Evolutionary conservation across 768 basidiomycete species (phyloP).

Genomic region (Mycena pura): DNA sequence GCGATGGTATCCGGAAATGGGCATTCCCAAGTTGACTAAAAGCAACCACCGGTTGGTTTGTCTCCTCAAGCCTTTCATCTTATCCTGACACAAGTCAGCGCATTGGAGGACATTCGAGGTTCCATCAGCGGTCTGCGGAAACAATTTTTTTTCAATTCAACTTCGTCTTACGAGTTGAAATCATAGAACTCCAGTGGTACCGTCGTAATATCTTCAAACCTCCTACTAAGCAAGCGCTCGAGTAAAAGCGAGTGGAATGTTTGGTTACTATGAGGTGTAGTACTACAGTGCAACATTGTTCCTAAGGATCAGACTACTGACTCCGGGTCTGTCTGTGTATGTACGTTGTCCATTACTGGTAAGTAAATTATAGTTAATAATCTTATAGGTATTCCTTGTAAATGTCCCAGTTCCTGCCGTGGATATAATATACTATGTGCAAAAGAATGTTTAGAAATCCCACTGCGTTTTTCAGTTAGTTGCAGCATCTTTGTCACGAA

Average conservation of each 20-base stretch:
- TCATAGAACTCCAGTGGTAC: constrained; percentile 80
- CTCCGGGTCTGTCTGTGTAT: no score
- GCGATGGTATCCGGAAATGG: constrained; percentile 67
- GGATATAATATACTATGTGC: no score
- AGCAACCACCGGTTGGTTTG: constrained; percentile 63
- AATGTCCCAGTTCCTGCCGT: no score
- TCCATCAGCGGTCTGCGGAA: constrained; percentile 68
- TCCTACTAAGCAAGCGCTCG: constrained; percentile 31
- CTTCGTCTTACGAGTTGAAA: not conserved
- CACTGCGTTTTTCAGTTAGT: constrained; percentile 55
- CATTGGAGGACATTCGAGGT: constrained; percentile 79
- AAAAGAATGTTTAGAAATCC: constrained; percentile 58
- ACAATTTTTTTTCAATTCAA: not conserved
- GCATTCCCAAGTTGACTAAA: constrained; percentile 42
- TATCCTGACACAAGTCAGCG: constrained; percentile 50
- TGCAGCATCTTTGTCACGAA: not conserved
- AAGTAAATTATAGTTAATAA: no score
- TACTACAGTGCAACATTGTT: no score
- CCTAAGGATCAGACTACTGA: no score
- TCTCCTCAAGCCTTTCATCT: not conserved
- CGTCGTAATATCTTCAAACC: constrained; percentile 71
- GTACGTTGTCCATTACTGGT: no score
- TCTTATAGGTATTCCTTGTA: no score
- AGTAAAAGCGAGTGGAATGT: not conserved
- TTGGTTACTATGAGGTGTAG: no score